Conservation (phyloP, 805 yeast genomes). For the Starmerella potacharoeniae region DNA sequence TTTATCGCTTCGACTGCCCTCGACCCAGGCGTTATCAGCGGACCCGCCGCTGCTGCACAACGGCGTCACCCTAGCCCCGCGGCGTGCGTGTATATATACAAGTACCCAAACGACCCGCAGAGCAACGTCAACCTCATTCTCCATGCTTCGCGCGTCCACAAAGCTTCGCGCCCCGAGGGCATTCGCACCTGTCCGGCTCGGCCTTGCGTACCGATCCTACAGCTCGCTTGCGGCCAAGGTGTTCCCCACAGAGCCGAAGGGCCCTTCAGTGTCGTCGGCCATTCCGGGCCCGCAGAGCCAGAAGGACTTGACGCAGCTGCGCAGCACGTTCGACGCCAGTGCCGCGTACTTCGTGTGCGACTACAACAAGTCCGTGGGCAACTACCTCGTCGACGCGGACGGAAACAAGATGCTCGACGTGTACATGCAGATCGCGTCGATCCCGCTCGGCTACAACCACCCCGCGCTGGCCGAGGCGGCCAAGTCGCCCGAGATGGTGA, state of each 20-base stretch:
- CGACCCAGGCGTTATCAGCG: background rate
- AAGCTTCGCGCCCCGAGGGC: background rate
- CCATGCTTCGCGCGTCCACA: background rate
- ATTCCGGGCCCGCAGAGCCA: conserved; percentile 71
- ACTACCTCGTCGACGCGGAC: conserved; percentile 70
- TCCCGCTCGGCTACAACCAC: conserved; percentile 76
- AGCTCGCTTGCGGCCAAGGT: conserved; percentile 23
- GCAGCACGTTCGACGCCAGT: conserved; percentile 54
- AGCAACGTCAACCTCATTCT: background rate
- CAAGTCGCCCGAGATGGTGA: conserved; percentile 53
- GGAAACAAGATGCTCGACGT: conserved; percentile 66
- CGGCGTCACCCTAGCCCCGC: background rate
- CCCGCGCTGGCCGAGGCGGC: conserved; percentile 63
- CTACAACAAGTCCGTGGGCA: conserved; percentile 62
- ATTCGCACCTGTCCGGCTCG: background rate
- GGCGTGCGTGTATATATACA: background rate
- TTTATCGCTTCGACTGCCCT: background rate
- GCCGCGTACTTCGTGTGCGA: conserved; percentile 68
- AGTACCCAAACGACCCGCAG: background rate
- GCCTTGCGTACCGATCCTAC: background rate
- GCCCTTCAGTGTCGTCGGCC: conserved; percentile 50
- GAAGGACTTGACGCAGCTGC: conserved; percentile 42
- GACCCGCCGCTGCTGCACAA: background rate
- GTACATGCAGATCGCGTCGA: conserved; percentile 76
- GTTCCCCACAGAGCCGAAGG: conserved; percentile 72